phyloP scores from a whole-genome alignment of 148 eudicot species.

The Amaranthus palmeri region DNA sequence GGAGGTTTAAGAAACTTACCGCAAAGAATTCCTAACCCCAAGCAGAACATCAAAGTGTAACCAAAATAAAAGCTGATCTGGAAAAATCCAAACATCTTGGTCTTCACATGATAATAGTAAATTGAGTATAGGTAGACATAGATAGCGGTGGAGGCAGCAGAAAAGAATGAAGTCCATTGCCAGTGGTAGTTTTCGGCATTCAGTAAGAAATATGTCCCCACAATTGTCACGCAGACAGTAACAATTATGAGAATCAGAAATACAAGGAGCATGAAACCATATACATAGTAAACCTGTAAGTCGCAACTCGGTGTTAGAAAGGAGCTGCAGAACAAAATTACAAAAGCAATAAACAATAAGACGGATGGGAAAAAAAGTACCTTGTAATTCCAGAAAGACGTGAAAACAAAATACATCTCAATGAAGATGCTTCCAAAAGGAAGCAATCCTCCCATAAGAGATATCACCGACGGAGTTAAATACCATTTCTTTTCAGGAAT shows the following conservation, averaged over 20 bases:
- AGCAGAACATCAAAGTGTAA: slow-evolving; percentile 80
- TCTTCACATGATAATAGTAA: slow-evolving; percentile 88
- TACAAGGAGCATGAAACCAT: slow-evolving; percentile 92
- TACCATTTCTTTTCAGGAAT: slow-evolving; percentile 95
- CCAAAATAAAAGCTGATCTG: slow-evolving; percentile 99
- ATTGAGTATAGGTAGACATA: slow-evolving; percentile 86
- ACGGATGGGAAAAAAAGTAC: slow-evolving; percentile 23
- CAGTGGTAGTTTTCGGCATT: slow-evolving; percentile 98
- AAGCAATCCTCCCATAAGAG: slow-evolving; percentile 76
- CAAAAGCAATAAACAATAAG: not conserved
- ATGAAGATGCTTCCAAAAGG: slow-evolving; percentile 87
- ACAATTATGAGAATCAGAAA: slow-evolving; percentile 85
- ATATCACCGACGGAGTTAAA: slow-evolving; percentile 70
- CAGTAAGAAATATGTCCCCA: slow-evolving; percentile 94
- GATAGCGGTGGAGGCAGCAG: slow-evolving; percentile 81
- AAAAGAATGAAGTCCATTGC: slow-evolving; percentile 94
- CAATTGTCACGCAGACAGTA: slow-evolving; percentile 93
- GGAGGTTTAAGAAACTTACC: slow-evolving; percentile 41
- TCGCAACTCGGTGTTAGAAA: slow-evolving; percentile 3
- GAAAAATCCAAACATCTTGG: slow-evolving; percentile 94
- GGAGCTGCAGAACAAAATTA: not conserved
- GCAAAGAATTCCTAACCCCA: slow-evolving; percentile 76
- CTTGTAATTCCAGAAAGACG: slow-evolving; percentile 94
- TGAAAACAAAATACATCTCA: slow-evolving; percentile 76
- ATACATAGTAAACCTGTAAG: slow-evolving; percentile 89